A percentile compares a stretch with the other conserved stretches of the same genome.
Evolutionary conservation across 257 asterid species (phyloP).

Genomic region (Solanum piurae): DNA sequence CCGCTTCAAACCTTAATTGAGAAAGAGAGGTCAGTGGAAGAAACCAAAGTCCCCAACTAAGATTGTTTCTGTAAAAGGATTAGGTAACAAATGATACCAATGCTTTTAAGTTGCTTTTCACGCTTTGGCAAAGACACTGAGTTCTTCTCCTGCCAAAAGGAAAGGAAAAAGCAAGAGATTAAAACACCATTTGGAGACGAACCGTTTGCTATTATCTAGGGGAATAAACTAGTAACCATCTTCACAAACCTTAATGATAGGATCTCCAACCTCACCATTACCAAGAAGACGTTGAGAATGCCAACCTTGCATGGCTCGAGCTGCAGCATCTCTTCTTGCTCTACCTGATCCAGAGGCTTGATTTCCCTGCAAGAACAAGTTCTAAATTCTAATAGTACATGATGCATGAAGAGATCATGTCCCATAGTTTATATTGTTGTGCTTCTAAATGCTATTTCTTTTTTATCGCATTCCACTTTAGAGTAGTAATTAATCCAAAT

Average conservation of each 20-base stretch:
- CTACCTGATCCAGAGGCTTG: constrained; percentile 76
- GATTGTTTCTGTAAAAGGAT: neutral
- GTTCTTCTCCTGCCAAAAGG: constrained; percentile 52
- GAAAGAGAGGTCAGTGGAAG: constrained; percentile 3
- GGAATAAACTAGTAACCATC: neutral
- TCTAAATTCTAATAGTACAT: neutral
- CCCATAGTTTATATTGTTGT: neutral
- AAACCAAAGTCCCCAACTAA: neutral
- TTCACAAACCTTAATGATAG: constrained; percentile 64
- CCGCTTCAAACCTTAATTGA: constrained; percentile 69
- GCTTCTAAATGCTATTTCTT: neutral
- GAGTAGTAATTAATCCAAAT: neutral
- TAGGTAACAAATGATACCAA: constrained; percentile 33
- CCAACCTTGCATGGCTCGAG: constrained; percentile 99
- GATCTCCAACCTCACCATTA: constrained; percentile 89
- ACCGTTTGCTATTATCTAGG: neutral
- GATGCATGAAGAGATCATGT: neutral
- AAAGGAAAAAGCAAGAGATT: neutral
- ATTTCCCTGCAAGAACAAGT: constrained; percentile 39
- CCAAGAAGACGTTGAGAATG: constrained; percentile 82
- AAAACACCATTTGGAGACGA: neutral
- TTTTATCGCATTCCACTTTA: neutral
- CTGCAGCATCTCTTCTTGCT: constrained; percentile 95
- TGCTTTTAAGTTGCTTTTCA: constrained; percentile 70
- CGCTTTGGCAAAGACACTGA: constrained; percentile 48